Percentiles rank a stretch among this genome's conserved stretches.
Conservation (phyloP, 805 yeast species). For the Yamadazyma nakazawae region DNA sequence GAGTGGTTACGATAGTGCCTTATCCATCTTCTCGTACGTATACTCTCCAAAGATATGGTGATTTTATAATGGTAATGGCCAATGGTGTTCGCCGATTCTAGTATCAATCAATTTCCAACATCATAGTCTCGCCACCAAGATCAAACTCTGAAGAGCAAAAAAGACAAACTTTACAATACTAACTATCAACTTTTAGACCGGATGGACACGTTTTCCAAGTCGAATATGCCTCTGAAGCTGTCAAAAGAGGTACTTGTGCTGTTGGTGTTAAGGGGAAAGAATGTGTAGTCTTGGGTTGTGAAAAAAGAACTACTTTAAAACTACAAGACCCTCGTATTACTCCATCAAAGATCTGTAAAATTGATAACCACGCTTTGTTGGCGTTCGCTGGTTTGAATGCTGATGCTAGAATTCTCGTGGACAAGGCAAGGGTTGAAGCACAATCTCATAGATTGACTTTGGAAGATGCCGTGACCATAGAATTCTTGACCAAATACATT, state of each 20-base stretch:
- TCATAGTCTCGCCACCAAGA: not conserved
- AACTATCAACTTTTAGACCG: slow-evolving; percentile 60
- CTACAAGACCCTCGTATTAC: slow-evolving; percentile 96
- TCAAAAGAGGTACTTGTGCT: slow-evolving; percentile 96
- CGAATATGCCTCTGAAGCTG: slow-evolving; percentile 96
- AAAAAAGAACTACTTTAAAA: slow-evolving; percentile 90
- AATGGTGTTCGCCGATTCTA: not conserved
- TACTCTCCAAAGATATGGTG: not conserved
- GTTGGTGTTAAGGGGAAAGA: slow-evolving; percentile 92
- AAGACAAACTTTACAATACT: slow-evolving; percentile 15
- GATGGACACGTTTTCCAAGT: slow-evolving; percentile 99
- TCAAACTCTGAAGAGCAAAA: not conserved
- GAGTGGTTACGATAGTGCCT: slow-evolving; percentile 99
- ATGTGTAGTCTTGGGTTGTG: slow-evolving; percentile 92
- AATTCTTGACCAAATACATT: slow-evolving; percentile 86
- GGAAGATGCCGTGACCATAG: slow-evolving; percentile 90
- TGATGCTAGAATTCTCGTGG: slow-evolving; percentile 93
- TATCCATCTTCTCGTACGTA: slow-evolving; percentile 90
- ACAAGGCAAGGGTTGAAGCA: slow-evolving; percentile 94
- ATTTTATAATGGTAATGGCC: too few relatives aligned
- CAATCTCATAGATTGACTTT: slow-evolving; percentile 91
- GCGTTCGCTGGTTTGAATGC: slow-evolving; percentile 98
- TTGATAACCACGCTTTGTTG: slow-evolving; percentile 85
- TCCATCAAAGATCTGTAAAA: slow-evolving; percentile 87
- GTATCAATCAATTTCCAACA: not conserved